Percentiles rank a stretch among this genome's conserved stretches.
These are phyloP conservation scores for Penicillium odoratum DNA, from an alignment of 495 filamentous ascomycete genomes.

Conservation along the genomic window DNA sequence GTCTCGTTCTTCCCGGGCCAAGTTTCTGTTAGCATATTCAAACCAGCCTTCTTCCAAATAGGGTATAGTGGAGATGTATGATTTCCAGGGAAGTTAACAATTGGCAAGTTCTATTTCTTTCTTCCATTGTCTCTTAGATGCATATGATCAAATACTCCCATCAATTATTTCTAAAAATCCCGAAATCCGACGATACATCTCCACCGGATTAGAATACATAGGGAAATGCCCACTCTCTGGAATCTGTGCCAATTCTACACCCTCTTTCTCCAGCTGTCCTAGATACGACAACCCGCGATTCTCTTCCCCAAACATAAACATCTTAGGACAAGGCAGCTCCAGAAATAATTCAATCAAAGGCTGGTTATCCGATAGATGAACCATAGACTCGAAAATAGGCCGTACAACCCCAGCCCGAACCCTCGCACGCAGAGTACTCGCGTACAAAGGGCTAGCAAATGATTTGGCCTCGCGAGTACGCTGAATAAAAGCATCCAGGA, in stretches of 20 bases:
- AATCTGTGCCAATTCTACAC: constrained; percentile 31
- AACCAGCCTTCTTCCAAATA: too few species aligned
- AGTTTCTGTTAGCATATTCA: too few species aligned
- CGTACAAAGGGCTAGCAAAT: constrained; percentile 26
- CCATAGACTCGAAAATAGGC: constrained; percentile 32
- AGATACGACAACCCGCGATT: constrained; percentile 29
- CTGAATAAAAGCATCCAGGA: constrained; percentile 27
- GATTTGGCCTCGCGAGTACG: constrained; percentile 17
- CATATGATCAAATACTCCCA: too few species aligned
- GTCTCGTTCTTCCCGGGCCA: too few species aligned
- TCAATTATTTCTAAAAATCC: not conserved
- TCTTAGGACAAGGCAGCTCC: constrained; percentile 19
- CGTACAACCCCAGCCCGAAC: constrained; percentile 23
- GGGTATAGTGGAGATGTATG: too few species aligned
- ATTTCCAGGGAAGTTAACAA: too few species aligned
- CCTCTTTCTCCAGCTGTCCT: constrained; percentile 15
- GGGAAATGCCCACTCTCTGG: constrained; percentile 30
- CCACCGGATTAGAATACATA: constrained; percentile 35
- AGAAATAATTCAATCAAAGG: constrained; percentile 25
- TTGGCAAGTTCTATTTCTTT: too few species aligned
- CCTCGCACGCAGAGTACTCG: constrained; percentile 23
- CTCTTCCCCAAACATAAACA: constrained; percentile 35
- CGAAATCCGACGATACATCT: constrained; percentile 27
- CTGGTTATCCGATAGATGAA: constrained; percentile 24
- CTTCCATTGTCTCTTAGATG: too few species aligned